Percentiles rank a stretch among this genome's conserved stretches.
Evolutionary conservation across 345 rosid genomes (phyloP).

Genomic region (Sapria himalayana): DNA sequence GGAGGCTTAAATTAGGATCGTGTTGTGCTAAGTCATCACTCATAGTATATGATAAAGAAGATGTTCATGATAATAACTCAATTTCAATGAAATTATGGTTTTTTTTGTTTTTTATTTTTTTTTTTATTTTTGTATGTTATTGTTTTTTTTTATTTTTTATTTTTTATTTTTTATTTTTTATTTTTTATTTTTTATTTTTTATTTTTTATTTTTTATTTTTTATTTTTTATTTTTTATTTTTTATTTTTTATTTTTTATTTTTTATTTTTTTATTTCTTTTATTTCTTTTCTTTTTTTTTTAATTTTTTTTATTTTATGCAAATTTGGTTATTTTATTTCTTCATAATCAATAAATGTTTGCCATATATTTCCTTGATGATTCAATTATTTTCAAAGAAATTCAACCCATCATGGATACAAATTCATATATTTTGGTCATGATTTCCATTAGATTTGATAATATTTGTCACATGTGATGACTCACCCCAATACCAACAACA

Average conservation of each 20-base stretch:
- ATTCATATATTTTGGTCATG: no score
- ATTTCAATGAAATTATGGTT: no score
- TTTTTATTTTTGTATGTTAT: not conserved
- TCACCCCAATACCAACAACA: no score
- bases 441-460: no score
- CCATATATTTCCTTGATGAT: no score
- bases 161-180: not conserved
- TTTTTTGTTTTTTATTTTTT: not conserved
- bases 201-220: not conserved
- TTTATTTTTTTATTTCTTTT: not conserved
- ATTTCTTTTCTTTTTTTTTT: not conserved
- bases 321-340: not conserved
- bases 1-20: no score
- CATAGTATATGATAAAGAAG: not conserved
- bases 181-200: not conserved
- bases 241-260: not conserved
- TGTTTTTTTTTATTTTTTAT: not conserved
- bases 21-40: no score
- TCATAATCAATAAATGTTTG: no score
- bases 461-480: no score
- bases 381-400: no score
- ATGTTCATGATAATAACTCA: not conserved
- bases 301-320: not conserved
- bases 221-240: not conserved
- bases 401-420: no score